These are phyloP conservation scores for Trichocomaceae sp. DNA, from an alignment of 2,329 filamentous ascomycete species.

Conservation along the genomic window DNA sequence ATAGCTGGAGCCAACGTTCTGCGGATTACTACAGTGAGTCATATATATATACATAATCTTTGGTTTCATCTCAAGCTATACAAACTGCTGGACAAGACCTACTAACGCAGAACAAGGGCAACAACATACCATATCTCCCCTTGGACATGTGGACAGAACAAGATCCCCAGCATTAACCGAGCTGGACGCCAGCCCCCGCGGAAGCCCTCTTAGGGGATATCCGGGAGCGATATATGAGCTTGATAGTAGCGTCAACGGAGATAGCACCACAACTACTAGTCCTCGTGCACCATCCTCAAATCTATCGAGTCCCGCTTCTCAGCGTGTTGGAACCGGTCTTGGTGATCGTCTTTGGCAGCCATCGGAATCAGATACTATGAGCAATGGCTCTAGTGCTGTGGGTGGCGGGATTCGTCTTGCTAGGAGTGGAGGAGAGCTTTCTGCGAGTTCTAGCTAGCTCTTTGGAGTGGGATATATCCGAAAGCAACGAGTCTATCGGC, in stretches of 20 bases:
- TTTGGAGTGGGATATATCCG: conserved; percentile 24
- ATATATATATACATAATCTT: neutral
- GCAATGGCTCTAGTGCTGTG: neutral
- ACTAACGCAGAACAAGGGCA: neutral
- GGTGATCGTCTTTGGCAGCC: neutral
- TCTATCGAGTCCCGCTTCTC: neutral
- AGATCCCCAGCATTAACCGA: neutral
- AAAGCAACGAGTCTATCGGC: no score
- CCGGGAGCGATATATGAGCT: conserved; percentile 5
- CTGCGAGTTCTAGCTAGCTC: neutral
- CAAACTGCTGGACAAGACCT: neutral
- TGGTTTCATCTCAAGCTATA: neutral
- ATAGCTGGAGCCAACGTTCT: neutral
- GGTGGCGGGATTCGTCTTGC: conserved; percentile 1
- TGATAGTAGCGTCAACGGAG: neutral
- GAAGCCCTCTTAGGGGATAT: neutral
- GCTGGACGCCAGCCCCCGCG: neutral
- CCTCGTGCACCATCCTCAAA: neutral
- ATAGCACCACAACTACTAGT: neutral
- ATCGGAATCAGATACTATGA: neutral
- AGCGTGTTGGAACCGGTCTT: neutral
- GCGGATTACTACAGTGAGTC: conserved; percentile 1
- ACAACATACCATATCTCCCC: neutral
- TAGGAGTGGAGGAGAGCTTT: neutral
- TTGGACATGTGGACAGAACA: conserved; percentile 1